These are phyloP conservation scores for Cokeromyces recurvatus DNA, from an alignment of 371 early-diverging fungal genomes.

Conservation along the genomic window DNA sequence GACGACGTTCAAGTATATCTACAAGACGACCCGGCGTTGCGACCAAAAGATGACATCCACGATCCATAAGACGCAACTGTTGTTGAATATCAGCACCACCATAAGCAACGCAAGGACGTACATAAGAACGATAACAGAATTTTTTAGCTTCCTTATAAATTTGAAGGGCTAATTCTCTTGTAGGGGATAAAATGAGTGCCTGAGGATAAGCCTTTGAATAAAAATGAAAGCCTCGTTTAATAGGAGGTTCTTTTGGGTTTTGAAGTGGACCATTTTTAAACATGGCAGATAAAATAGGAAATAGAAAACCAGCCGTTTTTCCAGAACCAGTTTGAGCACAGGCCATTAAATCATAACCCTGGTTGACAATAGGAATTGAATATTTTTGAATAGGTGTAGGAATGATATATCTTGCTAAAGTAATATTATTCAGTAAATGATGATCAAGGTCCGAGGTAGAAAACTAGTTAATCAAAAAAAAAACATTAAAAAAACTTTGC, in stretches of 20 bases:
- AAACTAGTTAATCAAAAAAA: constrained; percentile 24
- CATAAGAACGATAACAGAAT: constrained; percentile 89
- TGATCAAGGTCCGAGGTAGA: constrained; percentile 70
- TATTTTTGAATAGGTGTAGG: constrained; percentile 75
- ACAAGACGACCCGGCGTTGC: constrained; percentile 98
- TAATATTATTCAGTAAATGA: constrained; percentile 68
- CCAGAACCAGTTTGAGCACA: constrained; percentile 87
- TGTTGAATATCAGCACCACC: constrained; percentile 94
- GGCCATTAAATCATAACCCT: constrained; percentile 67
- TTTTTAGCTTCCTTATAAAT: constrained; percentile 59
- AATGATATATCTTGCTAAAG: constrained; percentile 48
- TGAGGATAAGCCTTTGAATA: constrained; percentile 35
- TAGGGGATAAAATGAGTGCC: constrained; percentile 42
- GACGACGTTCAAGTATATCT: constrained; percentile 91
- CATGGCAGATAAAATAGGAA: constrained; percentile 50
- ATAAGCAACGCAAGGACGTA: constrained; percentile 92
- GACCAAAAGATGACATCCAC: constrained; percentile 95
- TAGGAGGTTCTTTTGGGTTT: constrained; percentile 21
- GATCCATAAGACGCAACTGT: constrained; percentile 85
- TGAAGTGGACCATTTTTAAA: constrained; percentile 68
- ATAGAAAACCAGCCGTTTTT: constrained; percentile 69
- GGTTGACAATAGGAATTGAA: constrained; percentile 60
- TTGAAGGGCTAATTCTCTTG: constrained; percentile 39
- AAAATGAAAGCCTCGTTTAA: constrained; percentile 39
- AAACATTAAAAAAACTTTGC: background rate